phyloP scores from a whole-genome alignment of 2,329 filamentous ascomycete species.

The Fusarium newnesense region DNA sequence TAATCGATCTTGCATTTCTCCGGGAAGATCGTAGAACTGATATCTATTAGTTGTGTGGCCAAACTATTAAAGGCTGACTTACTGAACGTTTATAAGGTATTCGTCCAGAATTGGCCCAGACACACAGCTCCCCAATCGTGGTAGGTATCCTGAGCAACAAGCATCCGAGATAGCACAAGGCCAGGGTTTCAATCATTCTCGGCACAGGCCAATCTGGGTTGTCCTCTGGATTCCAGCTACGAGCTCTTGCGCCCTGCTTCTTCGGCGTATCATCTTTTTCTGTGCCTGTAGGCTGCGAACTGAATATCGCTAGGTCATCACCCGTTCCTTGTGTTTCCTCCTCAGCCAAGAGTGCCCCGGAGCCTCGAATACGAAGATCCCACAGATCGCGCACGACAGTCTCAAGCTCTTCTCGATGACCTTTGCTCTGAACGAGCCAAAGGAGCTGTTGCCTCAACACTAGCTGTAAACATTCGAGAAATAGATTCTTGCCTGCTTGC shows the following conservation, averaged over 20 bases:
- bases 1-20: slow-evolving; percentile 72
- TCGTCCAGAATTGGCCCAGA: slow-evolving; percentile 74
- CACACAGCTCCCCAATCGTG: slow-evolving; percentile 76
- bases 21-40: slow-evolving; percentile 67
- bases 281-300: slow-evolving; percentile 49
- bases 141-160: slow-evolving; percentile 80
- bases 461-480: slow-evolving; percentile 85
- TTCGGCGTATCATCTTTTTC: slow-evolving; percentile 22
- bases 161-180: slow-evolving; percentile 81
- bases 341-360: slow-evolving; percentile 50
- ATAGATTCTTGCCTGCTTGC: slow-evolving; percentile 77
- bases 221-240: slow-evolving; percentile 57
- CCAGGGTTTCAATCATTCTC: slow-evolving; percentile 77
- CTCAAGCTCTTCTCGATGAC: slow-evolving; percentile 79
- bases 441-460: slow-evolving; percentile 83
- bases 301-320: slow-evolving; percentile 51
- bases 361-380: slow-evolving; percentile 71
- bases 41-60: background rate
- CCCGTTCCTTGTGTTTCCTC: slow-evolving; percentile 39
- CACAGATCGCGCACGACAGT: slow-evolving; percentile 85
- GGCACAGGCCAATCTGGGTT: slow-evolving; percentile 68
- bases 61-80: slow-evolving; percentile 42
- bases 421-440: slow-evolving; percentile 75
- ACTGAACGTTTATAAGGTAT: slow-evolving; percentile 78
- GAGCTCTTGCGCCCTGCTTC: slow-evolving; percentile 47